Base-by-base conservation (phyloP, 164 flowering plant species). In the Macadamia integrifolia region DNA sequence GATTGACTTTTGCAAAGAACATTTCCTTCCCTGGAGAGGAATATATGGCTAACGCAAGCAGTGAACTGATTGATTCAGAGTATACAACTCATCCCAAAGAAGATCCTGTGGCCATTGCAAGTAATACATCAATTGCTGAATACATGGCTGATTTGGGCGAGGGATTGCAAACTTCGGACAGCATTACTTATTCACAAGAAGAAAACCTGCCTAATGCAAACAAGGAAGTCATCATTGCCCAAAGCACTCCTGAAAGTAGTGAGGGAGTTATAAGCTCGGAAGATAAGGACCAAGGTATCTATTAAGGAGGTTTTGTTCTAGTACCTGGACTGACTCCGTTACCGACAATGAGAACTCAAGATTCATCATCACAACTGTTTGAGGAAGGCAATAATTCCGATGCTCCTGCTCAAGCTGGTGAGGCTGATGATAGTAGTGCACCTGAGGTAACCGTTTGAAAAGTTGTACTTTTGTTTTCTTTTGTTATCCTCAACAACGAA, bases 401-500 rank as follows among this genome's bases (percentile, higher is more conserved):
- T 76, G 72, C 65, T 13, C 61, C 75, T 1, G 62, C 35, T 42
- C 70, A 68, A 53, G 62, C 68, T 6, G 48, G 59, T 70, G 86
- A 80, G 74, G 72, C 71, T 50, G 65, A 72, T 62, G 70, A 61
- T 49, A 23, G 40, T 42, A 50, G 57, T 48, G 50, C 28, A 50
- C 71, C 81, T 17, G 69, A 84, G 90, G 86, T 83, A 86, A 83
- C 68, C 65, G 76, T 77, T 67, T 76, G 70, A 72, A 76, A 69
- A 67, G 28, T 23, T 23, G 11, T 40, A 43, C 28, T 65, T 53
- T 69, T 49, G 9, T 44, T 67, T 62, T 13, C 48, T 55, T 52
- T 42, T 56, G 52, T 43, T 23, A 23, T 23, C 29, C 12, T 32
- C 56, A 68, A 68, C 23, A 66, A 64, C 60, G 63, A 71, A 57